Evolutionary conservation across 169 alveolate genomes (phyloP).

Genomic region (Cryptosporidium meleagridis): DNA sequence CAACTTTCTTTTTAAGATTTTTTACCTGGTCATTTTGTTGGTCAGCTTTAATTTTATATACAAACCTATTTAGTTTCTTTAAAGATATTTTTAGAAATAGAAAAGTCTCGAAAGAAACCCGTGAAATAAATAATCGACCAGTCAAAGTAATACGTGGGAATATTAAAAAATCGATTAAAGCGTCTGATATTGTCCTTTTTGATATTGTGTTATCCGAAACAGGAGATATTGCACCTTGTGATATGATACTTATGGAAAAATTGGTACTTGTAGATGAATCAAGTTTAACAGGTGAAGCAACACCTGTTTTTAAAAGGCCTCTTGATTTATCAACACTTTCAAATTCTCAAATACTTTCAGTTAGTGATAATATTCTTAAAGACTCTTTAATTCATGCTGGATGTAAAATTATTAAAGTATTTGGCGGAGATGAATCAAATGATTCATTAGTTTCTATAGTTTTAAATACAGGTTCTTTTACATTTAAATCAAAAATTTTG

Average conservation of each 20-base stretch:
- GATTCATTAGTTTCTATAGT: background rate
- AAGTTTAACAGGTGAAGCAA: conserved; percentile 89
- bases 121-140: background rate
- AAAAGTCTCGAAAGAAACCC: conserved; percentile 2
- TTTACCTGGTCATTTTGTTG: conserved; percentile 49
- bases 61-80: conserved; percentile 7
- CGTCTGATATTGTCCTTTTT: conserved; percentile 29
- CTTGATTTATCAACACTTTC: conserved; percentile 65
- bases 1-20: conserved; percentile 46
- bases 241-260: conserved; percentile 85
- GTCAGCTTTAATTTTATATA: conserved; percentile 39
- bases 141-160: conserved; percentile 15
- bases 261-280: conserved; percentile 88
- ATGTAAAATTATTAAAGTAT: conserved; percentile 19
- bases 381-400: conserved; percentile 42
- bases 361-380: background rate
- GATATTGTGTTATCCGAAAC: background rate
- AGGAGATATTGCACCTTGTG: conserved; percentile 85
- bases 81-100: background rate
- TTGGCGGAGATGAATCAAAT: background rate
- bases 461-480: conserved; percentile 53
- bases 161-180: background rate
- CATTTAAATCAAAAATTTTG: conserved; percentile 26
- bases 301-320: conserved; percentile 86
- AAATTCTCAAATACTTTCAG: conserved; percentile 3